Percentiles rank a stretch among this genome's conserved stretches.
Evolutionary conservation across 2,329 filamentous ascomycete species (phyloP).

Genomic region (Dactylonectria estremocensis): DNA sequence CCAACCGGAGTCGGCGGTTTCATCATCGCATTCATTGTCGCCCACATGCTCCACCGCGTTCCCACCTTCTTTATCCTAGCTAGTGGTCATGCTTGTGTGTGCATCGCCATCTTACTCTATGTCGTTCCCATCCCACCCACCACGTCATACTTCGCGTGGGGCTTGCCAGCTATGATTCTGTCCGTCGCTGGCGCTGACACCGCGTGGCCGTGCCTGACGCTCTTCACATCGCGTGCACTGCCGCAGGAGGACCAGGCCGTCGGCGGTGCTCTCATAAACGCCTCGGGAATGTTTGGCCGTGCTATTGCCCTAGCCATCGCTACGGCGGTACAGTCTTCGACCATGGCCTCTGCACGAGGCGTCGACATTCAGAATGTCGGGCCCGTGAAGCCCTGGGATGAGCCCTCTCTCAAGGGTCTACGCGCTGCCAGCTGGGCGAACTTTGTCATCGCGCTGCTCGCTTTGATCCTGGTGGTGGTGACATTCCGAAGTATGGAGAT

Average conservation of each 20-base stretch:
- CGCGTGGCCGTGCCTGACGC: constrained; percentile 74
- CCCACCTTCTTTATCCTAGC: constrained; percentile 71
- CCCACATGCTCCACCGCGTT: constrained; percentile 70
- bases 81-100: constrained; percentile 70
- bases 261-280: constrained; percentile 78
- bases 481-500: constrained; percentile 68
- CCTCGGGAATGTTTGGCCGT: constrained; percentile 75
- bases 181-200: constrained; percentile 78
- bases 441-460: constrained; percentile 62
- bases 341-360: constrained; percentile 66
- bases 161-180: constrained; percentile 76
- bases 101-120: constrained; percentile 72
- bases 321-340: constrained; percentile 75
- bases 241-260: constrained; percentile 76
- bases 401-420: constrained; percentile 63
- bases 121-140: constrained; percentile 73
- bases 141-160: constrained; percentile 78
- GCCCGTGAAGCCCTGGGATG: constrained; percentile 59
- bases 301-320: constrained; percentile 77
- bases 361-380: constrained; percentile 62
- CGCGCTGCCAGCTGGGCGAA: constrained; percentile 68
- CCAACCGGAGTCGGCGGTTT: constrained; percentile 75
- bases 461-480: constrained; percentile 61
- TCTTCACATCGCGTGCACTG: constrained; percentile 76
- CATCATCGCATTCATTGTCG: constrained; percentile 69